phyloP scores from a whole-genome alignment of 805 yeast species.

The Pichia gijzeniarum region DNA sequence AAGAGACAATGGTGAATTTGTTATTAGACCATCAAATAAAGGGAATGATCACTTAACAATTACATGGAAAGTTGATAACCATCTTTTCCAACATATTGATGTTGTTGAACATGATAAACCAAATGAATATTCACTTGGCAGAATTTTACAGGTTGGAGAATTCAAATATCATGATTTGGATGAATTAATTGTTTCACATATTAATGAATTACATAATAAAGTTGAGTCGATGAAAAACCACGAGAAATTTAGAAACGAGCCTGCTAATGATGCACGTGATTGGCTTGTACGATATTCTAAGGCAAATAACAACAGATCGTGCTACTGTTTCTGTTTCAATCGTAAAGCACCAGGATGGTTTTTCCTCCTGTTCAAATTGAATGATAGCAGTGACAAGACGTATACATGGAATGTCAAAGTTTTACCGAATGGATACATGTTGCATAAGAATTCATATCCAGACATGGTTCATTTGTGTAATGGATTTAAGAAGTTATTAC shows the following conservation, averaged over 20 bases:
- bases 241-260: slow-evolving; percentile 84
- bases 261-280: slow-evolving; percentile 70
- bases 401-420: slow-evolving; percentile 87
- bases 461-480: slow-evolving; percentile 83
- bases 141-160: slow-evolving; percentile 54
- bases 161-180: slow-evolving; percentile 80
- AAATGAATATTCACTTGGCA: slow-evolving; percentile 56
- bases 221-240: slow-evolving; percentile 78
- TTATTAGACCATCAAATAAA: slow-evolving; percentile 88
- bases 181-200: slow-evolving; percentile 82
- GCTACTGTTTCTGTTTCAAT: slow-evolving; percentile 86
- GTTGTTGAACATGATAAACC: slow-evolving; percentile 69
- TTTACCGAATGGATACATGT: slow-evolving; percentile 78
- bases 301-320: slow-evolving; percentile 86
- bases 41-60: slow-evolving; percentile 85
- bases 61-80: slow-evolving; percentile 94
- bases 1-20: slow-evolving; percentile 82
- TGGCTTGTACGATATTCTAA: slow-evolving; percentile 86
- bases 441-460: slow-evolving; percentile 80
- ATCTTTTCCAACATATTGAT: slow-evolving; percentile 85
- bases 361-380: slow-evolving; percentile 77
- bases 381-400: slow-evolving; percentile 52
- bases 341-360: slow-evolving; percentile 94
- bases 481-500: slow-evolving; percentile 69
- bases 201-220: slow-evolving; percentile 75